Evolutionary conservation across 345 rosid genomes (phyloP).

Genomic region (Populus alba): DNA sequence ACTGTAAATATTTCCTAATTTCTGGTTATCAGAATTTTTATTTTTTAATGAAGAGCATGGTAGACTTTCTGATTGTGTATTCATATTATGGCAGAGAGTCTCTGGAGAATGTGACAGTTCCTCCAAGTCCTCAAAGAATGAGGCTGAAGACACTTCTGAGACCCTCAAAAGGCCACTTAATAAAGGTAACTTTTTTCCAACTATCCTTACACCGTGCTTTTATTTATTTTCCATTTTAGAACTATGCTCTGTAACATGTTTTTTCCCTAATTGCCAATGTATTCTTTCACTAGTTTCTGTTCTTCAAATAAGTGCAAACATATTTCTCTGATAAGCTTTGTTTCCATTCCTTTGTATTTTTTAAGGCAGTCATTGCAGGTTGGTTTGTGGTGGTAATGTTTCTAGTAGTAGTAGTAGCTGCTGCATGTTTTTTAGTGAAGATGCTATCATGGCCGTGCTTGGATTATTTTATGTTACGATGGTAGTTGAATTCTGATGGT

Average conservation of each 20-base stretch:
- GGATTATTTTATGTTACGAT: background rate
- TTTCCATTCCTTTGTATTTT: background rate
- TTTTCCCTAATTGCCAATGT: background rate
- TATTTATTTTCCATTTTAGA: background rate
- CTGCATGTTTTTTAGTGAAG: background rate
- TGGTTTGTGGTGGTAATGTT: background rate
- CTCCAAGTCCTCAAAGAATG: constrained; percentile 47
- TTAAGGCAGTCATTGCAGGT: background rate
- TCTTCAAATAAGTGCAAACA: background rate
- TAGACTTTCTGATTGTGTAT: constrained; percentile 15
- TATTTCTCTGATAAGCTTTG: background rate
- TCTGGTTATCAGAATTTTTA: background rate
- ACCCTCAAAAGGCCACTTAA: constrained; percentile 52
- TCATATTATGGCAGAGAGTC: constrained; percentile 50
- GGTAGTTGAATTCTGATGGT: background rate
- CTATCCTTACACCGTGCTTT: background rate
- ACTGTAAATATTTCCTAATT: background rate
- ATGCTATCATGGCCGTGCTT: background rate
- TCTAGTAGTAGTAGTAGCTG: background rate
- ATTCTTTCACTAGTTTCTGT: background rate
- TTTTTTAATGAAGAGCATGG: background rate
- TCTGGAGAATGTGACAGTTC: constrained; percentile 59
- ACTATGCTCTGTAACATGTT: constrained; percentile 3
- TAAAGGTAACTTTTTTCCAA: constrained; percentile 52
- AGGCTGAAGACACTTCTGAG: constrained; percentile 50